Evolutionary conservation across 208 protist genomes (phyloP).

Genomic region (Blechomonas ayalai): DNA sequence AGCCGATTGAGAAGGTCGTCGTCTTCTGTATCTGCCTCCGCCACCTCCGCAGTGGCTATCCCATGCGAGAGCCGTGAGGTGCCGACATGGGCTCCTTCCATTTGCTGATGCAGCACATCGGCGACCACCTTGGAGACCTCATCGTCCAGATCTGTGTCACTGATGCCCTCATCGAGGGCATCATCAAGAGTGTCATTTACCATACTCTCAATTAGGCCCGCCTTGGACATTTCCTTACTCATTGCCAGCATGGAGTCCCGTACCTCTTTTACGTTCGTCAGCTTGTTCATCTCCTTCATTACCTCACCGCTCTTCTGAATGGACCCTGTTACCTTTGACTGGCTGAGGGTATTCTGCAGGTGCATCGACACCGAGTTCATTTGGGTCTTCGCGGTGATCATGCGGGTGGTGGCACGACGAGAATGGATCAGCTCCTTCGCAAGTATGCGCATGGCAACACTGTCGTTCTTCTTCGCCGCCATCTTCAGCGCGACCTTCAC

Average conservation of each 20-base stretch:
- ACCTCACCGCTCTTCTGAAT: conserved; percentile 68
- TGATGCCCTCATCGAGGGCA: conserved; percentile 76
- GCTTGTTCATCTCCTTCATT: conserved; percentile 83
- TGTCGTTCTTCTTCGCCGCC: conserved; percentile 69
- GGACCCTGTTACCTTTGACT: conserved; percentile 68
- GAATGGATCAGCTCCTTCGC: conserved; percentile 78
- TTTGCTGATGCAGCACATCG: conserved; percentile 68
- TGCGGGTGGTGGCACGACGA: conserved; percentile 63
- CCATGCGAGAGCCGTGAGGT: conserved; percentile 31
- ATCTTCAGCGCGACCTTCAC: conserved; percentile 75
- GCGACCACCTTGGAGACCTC: conserved; percentile 86
- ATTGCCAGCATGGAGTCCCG: conserved; percentile 68
- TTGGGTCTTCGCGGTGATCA: conserved; percentile 86
- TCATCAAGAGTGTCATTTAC: conserved; percentile 84
- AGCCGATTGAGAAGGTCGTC: conserved; percentile 10
- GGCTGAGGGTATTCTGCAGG: conserved; percentile 73
- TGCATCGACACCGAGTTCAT: conserved; percentile 89
- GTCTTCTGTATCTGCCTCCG: conserved; percentile 26
- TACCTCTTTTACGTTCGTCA: conserved; percentile 77
- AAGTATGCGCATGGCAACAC: conserved; percentile 66
- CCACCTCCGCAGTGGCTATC: conserved; percentile 14
- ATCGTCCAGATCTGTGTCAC: conserved; percentile 79
- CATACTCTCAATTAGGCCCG: conserved; percentile 88
- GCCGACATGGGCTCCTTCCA: conserved; percentile 57
- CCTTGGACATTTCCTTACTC: conserved; percentile 83